Evolutionary conservation across 768 basidiomycete genomes (phyloP).

Genomic region (Hygrophorus pudorinus): DNA sequence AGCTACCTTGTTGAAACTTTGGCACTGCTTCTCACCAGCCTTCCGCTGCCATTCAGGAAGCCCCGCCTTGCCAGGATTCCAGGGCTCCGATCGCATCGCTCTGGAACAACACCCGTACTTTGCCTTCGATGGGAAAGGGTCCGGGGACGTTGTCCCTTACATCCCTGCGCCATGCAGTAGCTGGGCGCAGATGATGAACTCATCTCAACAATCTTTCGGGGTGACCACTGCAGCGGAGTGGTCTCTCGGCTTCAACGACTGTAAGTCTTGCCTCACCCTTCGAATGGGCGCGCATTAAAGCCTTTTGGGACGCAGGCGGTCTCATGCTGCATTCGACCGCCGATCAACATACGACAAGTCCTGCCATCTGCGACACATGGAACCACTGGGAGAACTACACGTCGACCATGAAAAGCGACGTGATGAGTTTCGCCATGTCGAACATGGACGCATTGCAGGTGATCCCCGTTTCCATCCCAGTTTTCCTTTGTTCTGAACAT

Average conservation of each 20-base stretch:
- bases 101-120: constrained; percentile 68
- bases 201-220: constrained; percentile 47
- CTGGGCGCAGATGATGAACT: constrained; percentile 51
- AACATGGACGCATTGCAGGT: constrained; percentile 28
- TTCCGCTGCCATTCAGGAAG: neutral
- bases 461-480: neutral
- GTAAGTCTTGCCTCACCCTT: constrained; percentile 48
- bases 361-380: constrained; percentile 27
- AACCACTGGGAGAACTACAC: constrained; percentile 53
- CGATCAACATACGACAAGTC: constrained; percentile 21
- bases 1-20: neutral
- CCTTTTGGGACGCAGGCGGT: constrained; percentile 1
- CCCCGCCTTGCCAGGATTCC: constrained; percentile 25
- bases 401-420: constrained; percentile 21
- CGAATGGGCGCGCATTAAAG: constrained; percentile 33
- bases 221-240: constrained; percentile 72
- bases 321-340: neutral
- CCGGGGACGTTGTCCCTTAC: constrained; percentile 34
- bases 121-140: constrained; percentile 37
- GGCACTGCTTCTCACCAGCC: constrained; percentile 40
- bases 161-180: constrained; percentile 39
- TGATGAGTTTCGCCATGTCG: constrained; percentile 49
- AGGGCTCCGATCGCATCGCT: constrained; percentile 48
- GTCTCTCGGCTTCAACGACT: constrained; percentile 55
- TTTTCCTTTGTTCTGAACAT: neutral